Base-by-base conservation (phyloP, 1,284 basidiomycete genomes). In the Trichosporon sp. region DNA sequence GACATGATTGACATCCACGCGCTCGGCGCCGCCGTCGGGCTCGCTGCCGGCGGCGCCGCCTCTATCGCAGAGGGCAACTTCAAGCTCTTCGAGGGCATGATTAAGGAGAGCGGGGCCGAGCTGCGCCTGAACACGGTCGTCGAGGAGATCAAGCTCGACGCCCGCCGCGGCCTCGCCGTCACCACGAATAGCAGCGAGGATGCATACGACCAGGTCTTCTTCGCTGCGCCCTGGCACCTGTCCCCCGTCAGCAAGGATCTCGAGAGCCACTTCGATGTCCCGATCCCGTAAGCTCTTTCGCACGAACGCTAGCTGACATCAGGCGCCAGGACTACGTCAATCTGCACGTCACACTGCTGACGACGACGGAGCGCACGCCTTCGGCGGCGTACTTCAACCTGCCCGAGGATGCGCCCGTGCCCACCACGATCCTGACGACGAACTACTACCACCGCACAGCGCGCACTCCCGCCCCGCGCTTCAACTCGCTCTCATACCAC, bases 401-500 rank as follows among this genome's bases (percentile, higher is more conserved):
- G 23, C 76, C 85, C 5, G 72, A 84, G 0, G 81, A 80, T 11
- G 78, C 85, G 1, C 79, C 79, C 31, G 84, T 90, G 4, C 92
- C 95, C 0, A 84, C 81, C 21, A 88, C 88, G 70, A 86, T 97
- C 68, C 83, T 98, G 65, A 95, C 94, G 4, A 91, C 90, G 0
- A 86, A 86, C 68, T 86, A 89, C 32, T 87, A 87, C 38, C 85
- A 7, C 74, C 76, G 13, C 58, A 77, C 77, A 15, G 62, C 60
- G 7, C 86, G 86, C 8, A 85, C 85, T 0, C 83, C 84, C 11
- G 86, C 86, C 65, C 92, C 93, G 0, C 89, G 91, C 68, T 97
- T 98, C 84, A 94, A 94, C 77, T 93, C 91, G 1, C 82, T 98
- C 64, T 89, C 89, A n/a, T 98, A 97, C 83, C 90, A 92, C 69